Conservation (phyloP, 495 filamentous ascomycete genomes). For the Aspergillus haitiensis region DNA sequence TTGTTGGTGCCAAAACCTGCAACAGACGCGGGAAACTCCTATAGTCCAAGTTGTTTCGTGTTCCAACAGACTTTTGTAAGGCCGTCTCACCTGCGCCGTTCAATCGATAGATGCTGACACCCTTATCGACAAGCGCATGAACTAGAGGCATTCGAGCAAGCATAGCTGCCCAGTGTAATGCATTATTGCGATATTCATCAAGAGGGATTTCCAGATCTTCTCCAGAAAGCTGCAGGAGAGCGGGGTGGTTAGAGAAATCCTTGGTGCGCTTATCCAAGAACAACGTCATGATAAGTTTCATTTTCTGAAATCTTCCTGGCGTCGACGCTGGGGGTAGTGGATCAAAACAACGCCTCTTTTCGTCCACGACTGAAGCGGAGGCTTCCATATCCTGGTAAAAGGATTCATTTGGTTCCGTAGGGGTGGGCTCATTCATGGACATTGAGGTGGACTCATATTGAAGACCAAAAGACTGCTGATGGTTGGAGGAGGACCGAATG, state of each 20-base stretch:
- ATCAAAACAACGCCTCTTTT: slow-evolving; percentile 58
- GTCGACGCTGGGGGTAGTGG: slow-evolving; percentile 68
- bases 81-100: slow-evolving; percentile 89
- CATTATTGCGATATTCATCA: slow-evolving; percentile 81
- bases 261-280: slow-evolving; percentile 71
- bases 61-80: slow-evolving; percentile 80
- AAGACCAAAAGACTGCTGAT: slow-evolving; percentile 42
- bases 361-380: slow-evolving; percentile 52
- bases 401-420: slow-evolving; percentile 84
- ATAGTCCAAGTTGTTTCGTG: slow-evolving; percentile 88
- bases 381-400: slow-evolving; percentile 67
- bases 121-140: slow-evolving; percentile 73
- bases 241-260: slow-evolving; percentile 65
- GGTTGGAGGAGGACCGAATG: slow-evolving; percentile 55
- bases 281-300: slow-evolving; percentile 77
- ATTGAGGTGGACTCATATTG: slow-evolving; percentile 42
- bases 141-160: slow-evolving; percentile 80
- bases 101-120: slow-evolving; percentile 81
- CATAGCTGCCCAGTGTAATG: slow-evolving; percentile 96
- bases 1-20: slow-evolving; percentile 83
- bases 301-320: slow-evolving; percentile 69
- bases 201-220: slow-evolving; percentile 88
- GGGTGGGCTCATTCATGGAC: slow-evolving; percentile 58
- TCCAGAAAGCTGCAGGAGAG: slow-evolving; percentile 67
- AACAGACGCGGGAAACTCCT: slow-evolving; percentile 79